Evolutionary conservation across 2,329 filamentous ascomycete genomes (phyloP).

Genomic region (Pseudocercospora ulei): DNA sequence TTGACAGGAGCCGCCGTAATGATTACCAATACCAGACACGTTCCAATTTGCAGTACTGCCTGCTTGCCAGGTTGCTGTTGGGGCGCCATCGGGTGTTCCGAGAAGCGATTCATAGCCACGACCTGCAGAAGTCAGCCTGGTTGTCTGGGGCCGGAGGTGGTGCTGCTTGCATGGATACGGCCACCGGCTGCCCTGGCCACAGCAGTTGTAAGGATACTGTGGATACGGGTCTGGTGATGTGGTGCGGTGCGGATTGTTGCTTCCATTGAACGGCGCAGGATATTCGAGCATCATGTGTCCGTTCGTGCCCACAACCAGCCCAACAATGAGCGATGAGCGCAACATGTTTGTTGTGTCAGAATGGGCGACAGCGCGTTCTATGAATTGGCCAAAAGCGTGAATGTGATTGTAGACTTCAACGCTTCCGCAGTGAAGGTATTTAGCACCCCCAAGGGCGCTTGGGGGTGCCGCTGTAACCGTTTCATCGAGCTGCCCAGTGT

Average conservation of each 20-base stretch:
- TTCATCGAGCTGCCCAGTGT: too few species aligned
- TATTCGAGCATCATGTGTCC: constrained; percentile 34
- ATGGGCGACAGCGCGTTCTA: too few species aligned
- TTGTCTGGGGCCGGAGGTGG: neutral
- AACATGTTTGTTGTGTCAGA: neutral
- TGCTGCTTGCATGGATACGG: constrained; percentile 31
- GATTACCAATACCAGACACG: constrained; percentile 36
- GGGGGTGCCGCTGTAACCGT: too few species aligned
- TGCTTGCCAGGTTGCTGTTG: constrained; percentile 39
- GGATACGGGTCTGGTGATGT: constrained; percentile 35
- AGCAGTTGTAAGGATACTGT: constrained; percentile 42
- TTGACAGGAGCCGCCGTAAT: constrained; percentile 43
- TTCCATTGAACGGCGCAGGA: constrained; percentile 39
- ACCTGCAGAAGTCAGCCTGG: constrained; percentile 9
- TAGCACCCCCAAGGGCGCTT: too few species aligned
- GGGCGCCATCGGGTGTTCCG: constrained; percentile 37
- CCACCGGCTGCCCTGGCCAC: constrained; percentile 34
- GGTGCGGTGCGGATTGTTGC: constrained; percentile 39
- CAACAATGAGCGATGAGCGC: neutral
- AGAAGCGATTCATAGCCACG: constrained; percentile 41
- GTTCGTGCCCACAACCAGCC: neutral
- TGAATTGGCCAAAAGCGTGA: too few species aligned
- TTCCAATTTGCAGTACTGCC: constrained; percentile 39
- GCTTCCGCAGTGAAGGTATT: too few species aligned
- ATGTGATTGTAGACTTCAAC: too few species aligned